Evolutionary conservation across 306 rosid genomes (phyloP).

Genomic region (Quercus berberidifolia): DNA sequence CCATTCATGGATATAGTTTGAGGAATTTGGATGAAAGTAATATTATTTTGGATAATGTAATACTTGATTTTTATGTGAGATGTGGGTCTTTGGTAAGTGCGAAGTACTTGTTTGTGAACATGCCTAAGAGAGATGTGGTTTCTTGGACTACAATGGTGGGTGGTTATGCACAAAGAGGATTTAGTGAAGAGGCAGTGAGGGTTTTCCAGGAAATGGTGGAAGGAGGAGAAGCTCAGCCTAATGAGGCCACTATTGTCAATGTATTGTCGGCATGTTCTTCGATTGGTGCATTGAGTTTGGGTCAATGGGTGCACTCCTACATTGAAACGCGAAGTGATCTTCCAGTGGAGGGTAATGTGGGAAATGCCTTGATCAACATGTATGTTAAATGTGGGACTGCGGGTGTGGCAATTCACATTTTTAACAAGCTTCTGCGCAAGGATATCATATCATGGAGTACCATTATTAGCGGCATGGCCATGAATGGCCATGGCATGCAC

Average conservation of each 20-base stretch:
- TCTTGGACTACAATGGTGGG: slow-evolving; percentile 77
- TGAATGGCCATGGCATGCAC: slow-evolving; percentile 60
- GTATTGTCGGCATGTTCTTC: slow-evolving; percentile 66
- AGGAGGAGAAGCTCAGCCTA: slow-evolving; percentile 45
- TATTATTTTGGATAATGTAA: slow-evolving; percentile 45
- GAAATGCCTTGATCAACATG: slow-evolving; percentile 80
- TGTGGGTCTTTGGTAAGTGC: slow-evolving; percentile 53
- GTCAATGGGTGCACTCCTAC: slow-evolving; percentile 70
- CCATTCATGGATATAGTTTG: slow-evolving; percentile 53
- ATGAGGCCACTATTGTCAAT: slow-evolving; percentile 64
- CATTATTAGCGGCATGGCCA: slow-evolving; percentile 64
- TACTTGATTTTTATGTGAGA: slow-evolving; percentile 52
- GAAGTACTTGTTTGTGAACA: slow-evolving; percentile 43
- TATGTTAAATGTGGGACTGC: slow-evolving; percentile 62
- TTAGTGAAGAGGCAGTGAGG: slow-evolving; percentile 51
- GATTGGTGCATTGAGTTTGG: slow-evolving; percentile 58
- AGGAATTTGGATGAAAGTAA: slow-evolving; percentile 29
- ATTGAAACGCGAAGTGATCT: slow-evolving; percentile 36
- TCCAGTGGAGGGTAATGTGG: slow-evolving; percentile 40
- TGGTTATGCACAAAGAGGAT: slow-evolving; percentile 61
- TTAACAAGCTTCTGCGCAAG: slow-evolving; percentile 36
- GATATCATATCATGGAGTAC: slow-evolving; percentile 76
- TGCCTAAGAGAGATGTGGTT: slow-evolving; percentile 58
- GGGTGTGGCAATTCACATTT: slow-evolving; percentile 42
- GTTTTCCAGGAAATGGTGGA: slow-evolving; percentile 54